A percentile compares a stretch with the other conserved stretches of the same genome.
Evolutionary conservation across 352 stramenopile species (phyloP).

Genomic region (Phytophthora quininea): DNA sequence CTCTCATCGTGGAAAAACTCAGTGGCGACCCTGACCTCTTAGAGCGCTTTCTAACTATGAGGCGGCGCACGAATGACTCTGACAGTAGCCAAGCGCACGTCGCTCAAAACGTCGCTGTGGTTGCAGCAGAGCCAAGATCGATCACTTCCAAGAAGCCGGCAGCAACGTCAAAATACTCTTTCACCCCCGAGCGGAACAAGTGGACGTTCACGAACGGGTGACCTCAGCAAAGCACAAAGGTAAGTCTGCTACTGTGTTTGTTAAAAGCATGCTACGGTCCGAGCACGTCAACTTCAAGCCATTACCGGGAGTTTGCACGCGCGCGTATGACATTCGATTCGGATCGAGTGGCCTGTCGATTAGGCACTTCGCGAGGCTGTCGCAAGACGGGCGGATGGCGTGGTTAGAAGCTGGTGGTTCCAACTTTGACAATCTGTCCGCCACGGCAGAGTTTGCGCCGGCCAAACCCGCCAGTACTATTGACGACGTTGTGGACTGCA

Average conservation of each 20-base stretch:
- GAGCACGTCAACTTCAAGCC: not conserved
- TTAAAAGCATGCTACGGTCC: not conserved
- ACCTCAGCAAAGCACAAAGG: not conserved
- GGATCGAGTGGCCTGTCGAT: not conserved
- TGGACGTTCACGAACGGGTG: not conserved
- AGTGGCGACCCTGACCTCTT: constrained; percentile 9
- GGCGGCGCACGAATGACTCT: not conserved
- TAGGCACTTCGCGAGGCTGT: not conserved
- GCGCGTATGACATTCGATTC: not conserved
- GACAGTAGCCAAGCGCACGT: not conserved
- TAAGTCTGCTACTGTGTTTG: not conserved
- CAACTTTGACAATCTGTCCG: constrained; percentile 14
- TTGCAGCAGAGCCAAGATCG: not conserved
- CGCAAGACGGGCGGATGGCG: not conserved
- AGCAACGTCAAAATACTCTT: constrained; percentile 11
- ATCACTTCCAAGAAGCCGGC: not conserved
- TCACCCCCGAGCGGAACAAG: constrained; percentile 9
- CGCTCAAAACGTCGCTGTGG: too few relatives aligned
- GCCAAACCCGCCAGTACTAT: not conserved
- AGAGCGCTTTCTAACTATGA: constrained; percentile 3
- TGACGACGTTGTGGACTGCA: constrained; percentile 2
- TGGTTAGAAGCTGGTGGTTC: not conserved
- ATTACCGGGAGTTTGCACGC: not conserved
- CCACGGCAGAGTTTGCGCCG: constrained; percentile 7
- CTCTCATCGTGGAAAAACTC: constrained; percentile 6